Conservation (phyloP, 148 eudicot genomes). For the Vaccinium darrowii region DNA sequence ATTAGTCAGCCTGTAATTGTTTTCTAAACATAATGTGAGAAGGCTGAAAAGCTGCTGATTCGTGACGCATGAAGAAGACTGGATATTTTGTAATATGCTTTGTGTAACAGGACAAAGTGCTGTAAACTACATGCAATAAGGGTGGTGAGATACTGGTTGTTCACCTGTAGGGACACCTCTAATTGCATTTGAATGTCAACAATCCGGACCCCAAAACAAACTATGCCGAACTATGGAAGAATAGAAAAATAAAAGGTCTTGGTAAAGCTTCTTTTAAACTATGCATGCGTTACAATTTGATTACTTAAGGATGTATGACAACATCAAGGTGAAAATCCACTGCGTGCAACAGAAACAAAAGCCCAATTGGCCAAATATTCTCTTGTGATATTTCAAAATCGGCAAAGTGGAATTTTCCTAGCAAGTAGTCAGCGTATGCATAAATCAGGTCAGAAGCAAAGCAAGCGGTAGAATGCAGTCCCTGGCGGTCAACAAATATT, state of each 20-base stretch:
- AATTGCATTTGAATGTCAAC: background rate
- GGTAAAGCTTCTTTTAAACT: background rate
- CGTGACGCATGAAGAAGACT: conserved; percentile 4
- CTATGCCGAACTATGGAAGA: background rate
- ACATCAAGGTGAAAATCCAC: background rate
- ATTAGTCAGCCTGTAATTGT: background rate
- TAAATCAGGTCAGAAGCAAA: background rate
- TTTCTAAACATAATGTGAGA: background rate
- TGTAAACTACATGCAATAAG: background rate
- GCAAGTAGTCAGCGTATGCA: background rate
- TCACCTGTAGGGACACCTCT: background rate
- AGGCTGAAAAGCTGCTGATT: background rate
- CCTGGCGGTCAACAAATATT: background rate
- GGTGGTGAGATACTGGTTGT: background rate
- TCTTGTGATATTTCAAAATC: background rate
- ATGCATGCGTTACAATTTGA: background rate
- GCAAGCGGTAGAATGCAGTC: background rate
- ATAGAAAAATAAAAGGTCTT: background rate
- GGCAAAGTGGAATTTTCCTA: background rate
- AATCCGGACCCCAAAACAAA: background rate
- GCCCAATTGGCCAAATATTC: background rate
- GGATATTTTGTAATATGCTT: background rate
- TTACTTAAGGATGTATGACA: background rate
- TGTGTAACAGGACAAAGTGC: background rate
- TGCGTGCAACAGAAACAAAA: background rate